A percentile compares a stretch with the other conserved stretches of the same genome.
These are phyloP conservation scores for Leishmania arabica DNA, from an alignment of 208 protist species.

Conservation along the genomic window DNA sequence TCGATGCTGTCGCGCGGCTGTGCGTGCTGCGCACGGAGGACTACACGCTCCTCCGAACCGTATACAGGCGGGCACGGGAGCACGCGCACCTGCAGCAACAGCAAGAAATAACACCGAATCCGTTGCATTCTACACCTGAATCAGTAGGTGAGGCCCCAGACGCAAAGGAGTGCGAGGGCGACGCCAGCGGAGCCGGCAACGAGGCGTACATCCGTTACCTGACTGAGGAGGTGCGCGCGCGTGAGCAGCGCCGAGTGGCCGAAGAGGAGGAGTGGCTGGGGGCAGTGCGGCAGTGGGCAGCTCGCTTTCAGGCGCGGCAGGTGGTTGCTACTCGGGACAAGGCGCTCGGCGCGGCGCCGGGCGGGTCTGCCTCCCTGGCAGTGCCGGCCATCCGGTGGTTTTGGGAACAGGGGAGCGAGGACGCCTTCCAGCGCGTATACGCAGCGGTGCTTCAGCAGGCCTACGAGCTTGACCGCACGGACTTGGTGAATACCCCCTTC, in stretches of 20 bases:
- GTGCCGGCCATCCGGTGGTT: slow-evolving; percentile 11
- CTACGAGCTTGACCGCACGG: slow-evolving; percentile 23
- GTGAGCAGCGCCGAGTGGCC: slow-evolving; percentile 31
- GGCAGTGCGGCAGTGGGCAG: slow-evolving; percentile 34
- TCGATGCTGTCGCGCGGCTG: slow-evolving; percentile 41
- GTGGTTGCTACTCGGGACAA: neutral
- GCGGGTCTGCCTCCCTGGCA: neutral
- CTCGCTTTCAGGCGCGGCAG: neutral
- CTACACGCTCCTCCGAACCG: slow-evolving; percentile 38
- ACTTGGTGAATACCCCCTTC: slow-evolving; percentile 40
- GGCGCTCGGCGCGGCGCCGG: neutral
- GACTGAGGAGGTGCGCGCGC: slow-evolving; percentile 34
- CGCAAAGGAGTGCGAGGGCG: neutral
- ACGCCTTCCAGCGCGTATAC: slow-evolving; percentile 24
- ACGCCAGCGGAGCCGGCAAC: neutral
- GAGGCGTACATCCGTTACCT: slow-evolving; percentile 41
- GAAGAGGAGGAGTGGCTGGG: slow-evolving; percentile 28
- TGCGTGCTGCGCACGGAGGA: slow-evolving; percentile 59
- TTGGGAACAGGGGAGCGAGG: slow-evolving; percentile 5
- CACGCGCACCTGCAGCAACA: neutral
- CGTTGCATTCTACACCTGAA: neutral
- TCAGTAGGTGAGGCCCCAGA: neutral
- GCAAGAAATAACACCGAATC: neutral
- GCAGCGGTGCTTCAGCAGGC: slow-evolving; percentile 18
- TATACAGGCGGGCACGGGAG: slow-evolving; percentile 13